Conservation (phyloP, 352 stramenopile genomes). For the Phytophthora syringae region DNA sequence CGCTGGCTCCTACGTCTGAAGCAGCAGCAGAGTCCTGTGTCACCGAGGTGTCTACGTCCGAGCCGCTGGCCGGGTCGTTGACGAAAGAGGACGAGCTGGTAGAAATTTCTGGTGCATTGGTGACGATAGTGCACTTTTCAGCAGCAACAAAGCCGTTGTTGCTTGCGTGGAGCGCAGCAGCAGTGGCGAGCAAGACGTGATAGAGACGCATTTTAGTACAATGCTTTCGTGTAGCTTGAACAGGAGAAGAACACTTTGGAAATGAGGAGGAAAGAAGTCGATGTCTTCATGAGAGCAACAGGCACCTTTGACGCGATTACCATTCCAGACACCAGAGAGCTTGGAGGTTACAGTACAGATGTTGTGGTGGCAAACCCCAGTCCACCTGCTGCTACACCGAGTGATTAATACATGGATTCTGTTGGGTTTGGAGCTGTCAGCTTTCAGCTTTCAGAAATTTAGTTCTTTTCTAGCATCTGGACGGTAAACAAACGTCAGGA, state of each 20-base stretch:
- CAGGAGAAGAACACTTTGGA: conserved; percentile 6
- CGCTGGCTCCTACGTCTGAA: conserved; percentile 8
- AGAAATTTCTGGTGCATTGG: conserved; percentile 2
- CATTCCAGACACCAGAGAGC: no score
- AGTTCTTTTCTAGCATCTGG: no score
- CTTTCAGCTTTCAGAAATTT: no score
- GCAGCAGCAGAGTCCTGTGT: conserved; percentile 1
- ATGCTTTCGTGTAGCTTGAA: conserved; percentile 4
- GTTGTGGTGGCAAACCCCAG: no score
- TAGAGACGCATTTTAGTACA: conserved; percentile 15
- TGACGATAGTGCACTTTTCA: conserved; percentile 8
- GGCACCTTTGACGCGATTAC: no score
- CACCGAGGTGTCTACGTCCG: conserved; percentile 1
- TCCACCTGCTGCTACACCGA: no score
- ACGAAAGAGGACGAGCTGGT: neutral
- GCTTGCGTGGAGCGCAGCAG: conserved; percentile 4
- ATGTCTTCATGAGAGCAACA: no score
- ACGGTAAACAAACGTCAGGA: no score
- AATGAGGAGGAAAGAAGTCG: no score
- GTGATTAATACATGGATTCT: no score
- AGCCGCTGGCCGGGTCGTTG: neutral
- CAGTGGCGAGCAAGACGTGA: conserved; percentile 9
- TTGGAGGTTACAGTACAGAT: no score
- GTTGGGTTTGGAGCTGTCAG: no score
- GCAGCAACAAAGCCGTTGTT: conserved; percentile 8